These are phyloP conservation scores for Drechslerella stenobrocha DNA, from an alignment of 2,329 filamentous ascomycete genomes.

Conservation along the genomic window DNA sequence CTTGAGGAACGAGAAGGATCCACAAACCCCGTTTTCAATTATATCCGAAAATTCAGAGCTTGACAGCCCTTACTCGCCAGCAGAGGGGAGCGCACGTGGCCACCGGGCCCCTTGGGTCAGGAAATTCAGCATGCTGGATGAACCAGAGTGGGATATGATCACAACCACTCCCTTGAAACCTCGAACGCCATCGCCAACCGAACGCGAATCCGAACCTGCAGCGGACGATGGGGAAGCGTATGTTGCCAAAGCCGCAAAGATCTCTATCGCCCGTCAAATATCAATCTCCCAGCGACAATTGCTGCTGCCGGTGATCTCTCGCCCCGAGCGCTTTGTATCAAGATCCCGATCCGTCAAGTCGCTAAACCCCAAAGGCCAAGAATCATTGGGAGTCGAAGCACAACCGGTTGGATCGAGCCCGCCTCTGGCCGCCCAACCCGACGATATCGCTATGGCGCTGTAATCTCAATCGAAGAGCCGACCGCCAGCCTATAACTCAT, in stretches of 20 bases:
- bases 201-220: slow-evolving; percentile 54
- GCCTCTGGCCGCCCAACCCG: slow-evolving; percentile 22
- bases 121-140: slow-evolving; percentile 42
- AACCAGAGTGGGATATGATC: slow-evolving; percentile 49
- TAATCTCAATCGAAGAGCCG: slow-evolving; percentile 5
- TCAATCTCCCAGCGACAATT: slow-evolving; percentile 67
- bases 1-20: slow-evolving; percentile 23
- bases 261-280: slow-evolving; percentile 70
- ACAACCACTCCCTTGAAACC: slow-evolving; percentile 40
- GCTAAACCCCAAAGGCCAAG: slow-evolving; percentile 18
- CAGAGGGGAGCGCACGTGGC: neutral
- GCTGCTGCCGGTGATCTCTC: slow-evolving; percentile 60
- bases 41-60: slow-evolving; percentile 43
- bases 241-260: slow-evolving; percentile 64
- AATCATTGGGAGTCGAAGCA: slow-evolving; percentile 12
- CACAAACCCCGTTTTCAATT: slow-evolving; percentile 45
- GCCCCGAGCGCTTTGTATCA: slow-evolving; percentile 50
- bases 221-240: slow-evolving; percentile 58
- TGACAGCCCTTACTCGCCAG: slow-evolving; percentile 39
- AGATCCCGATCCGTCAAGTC: slow-evolving; percentile 23
- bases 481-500: neutral
- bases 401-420: slow-evolving; percentile 8
- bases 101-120: slow-evolving; percentile 35
- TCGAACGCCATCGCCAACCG: slow-evolving; percentile 53
- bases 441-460: slow-evolving; percentile 36